Conservation (phyloP, 1,139 yeast species). For the Kurtzmaniella quercitrusa region DNA sequence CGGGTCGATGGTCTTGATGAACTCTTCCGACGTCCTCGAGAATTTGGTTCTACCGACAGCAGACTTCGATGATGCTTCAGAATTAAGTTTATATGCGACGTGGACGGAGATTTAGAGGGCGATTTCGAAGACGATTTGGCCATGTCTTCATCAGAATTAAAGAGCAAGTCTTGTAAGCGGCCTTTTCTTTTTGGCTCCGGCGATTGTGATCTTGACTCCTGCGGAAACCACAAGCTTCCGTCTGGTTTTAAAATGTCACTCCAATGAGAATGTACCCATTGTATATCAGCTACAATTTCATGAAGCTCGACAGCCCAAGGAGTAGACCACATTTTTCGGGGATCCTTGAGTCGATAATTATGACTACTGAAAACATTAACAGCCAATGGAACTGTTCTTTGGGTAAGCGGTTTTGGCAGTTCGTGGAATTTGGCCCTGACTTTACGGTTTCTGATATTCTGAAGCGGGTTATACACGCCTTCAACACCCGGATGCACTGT, state of each 20-base stretch:
- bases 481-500: constrained; percentile 46
- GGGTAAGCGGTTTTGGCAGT: constrained; percentile 28
- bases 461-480: constrained; percentile 77
- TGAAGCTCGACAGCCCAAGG: constrained; percentile 67
- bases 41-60: background rate
- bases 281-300: constrained; percentile 57
- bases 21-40: constrained; percentile 4
- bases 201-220: constrained; percentile 5
- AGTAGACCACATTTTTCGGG: constrained; percentile 32
- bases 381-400: constrained; percentile 45
- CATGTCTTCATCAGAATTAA: constrained; percentile 1
- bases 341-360: constrained; percentile 18
- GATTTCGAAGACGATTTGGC: background rate
- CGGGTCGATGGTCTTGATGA: background rate
- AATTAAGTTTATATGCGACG: background rate
- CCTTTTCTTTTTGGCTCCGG: constrained; percentile 4
- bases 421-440: constrained; percentile 46
- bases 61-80: constrained; percentile 5
- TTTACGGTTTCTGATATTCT: constrained; percentile 67
- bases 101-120: too few relatives aligned
- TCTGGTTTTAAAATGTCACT: constrained; percentile 49
- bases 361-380: constrained; percentile 51
- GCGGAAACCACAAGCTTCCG: constrained; percentile 61
- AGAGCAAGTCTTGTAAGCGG: constrained; percentile 1
- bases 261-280: constrained; percentile 70